Base-by-base conservation (phyloP, 2,329 filamentous ascomycete species). In the Lasiodiplodia theobromae region DNA sequence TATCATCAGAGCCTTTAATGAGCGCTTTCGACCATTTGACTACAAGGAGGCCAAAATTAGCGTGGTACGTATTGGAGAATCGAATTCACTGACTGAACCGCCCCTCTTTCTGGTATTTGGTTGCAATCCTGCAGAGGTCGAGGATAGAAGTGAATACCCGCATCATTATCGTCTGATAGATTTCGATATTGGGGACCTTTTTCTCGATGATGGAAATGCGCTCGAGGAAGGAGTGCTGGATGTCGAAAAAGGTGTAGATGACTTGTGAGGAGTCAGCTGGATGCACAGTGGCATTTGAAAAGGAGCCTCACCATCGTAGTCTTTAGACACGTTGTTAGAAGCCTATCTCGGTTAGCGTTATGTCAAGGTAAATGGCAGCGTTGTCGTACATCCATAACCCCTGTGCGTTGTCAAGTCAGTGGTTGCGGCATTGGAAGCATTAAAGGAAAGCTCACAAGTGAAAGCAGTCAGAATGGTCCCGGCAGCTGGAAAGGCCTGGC, bases 191-290 rank as follows among this genome's bases (percentile, higher is more conserved):
- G 0, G 78, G 77, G 1, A 79, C 70, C n/a, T 77, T 72, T 0
- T 71, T 73, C 68, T 81, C 76, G 0, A 82, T 51, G 8, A 81
- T 75, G 0, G 75, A 73, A 1, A 81, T 74, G 1, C 79, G 74
- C 31, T 75, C 71, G 4, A 82, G 71, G 28, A 82, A 81, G 6
- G 77, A 77, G 58, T 77, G 77, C 72, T 81, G 80, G 11, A 78
- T 75, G 1, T 78, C 74, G 62, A 82, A 82, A 64, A 82, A 82
- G 4, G 74, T 74, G n/a, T 77, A 73, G 0, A 82, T 73, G 2
- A 78, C 56, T 56, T n/a, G n/a, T 28, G 8, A 4, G 52, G 18
- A 16, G 28, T 56, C 28, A 56, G 52, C 28, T 28, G 23, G 25
- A 34, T n/a, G 28, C 5, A n/a, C 25, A 12, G 8, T 2, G 4